Percentiles rank a stretch among this genome's conserved stretches.
Evolutionary conservation across 1,139 yeast species (phyloP).

Genomic region (Scheffersomyces illinoinensis): DNA sequence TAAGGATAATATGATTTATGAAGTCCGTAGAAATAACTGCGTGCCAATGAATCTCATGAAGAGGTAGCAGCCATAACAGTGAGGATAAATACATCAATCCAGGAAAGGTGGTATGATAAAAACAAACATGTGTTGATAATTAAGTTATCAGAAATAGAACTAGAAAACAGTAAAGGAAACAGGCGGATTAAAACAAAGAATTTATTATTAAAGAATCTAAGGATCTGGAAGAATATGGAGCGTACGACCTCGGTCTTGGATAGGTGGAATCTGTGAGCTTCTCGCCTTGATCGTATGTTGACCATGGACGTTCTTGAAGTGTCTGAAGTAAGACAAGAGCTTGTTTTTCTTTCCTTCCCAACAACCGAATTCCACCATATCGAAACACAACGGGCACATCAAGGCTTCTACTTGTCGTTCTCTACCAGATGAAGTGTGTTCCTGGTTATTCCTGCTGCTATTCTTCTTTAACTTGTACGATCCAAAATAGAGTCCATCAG

Average conservation of each 20-base stretch:
- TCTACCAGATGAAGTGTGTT: constrained; percentile 6
- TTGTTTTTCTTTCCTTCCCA: constrained; percentile 20
- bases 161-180: background rate
- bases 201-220: no score
- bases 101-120: no score
- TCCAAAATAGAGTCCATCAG: constrained; percentile 20
- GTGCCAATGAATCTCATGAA: no score
- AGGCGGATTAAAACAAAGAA: background rate
- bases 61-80: no score
- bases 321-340: constrained; percentile 20
- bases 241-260: constrained; percentile 9
- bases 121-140: background rate
- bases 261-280: constrained; percentile 5
- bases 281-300: background rate
- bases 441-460: background rate
- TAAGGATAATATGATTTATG: no score
- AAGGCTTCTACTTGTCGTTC: constrained; percentile 14
- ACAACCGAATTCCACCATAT: constrained; percentile 18
- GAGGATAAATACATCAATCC: no score
- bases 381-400: constrained; percentile 18
- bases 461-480: constrained; percentile 9
- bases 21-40: no score
- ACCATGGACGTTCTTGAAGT: constrained; percentile 14
- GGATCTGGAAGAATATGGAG: constrained; percentile 5
- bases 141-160: background rate